A percentile compares a stretch with the other conserved stretches of the same genome.
phyloP scores from a whole-genome alignment of 2,329 filamentous ascomycete genomes.

The Amphichorda felina region DNA sequence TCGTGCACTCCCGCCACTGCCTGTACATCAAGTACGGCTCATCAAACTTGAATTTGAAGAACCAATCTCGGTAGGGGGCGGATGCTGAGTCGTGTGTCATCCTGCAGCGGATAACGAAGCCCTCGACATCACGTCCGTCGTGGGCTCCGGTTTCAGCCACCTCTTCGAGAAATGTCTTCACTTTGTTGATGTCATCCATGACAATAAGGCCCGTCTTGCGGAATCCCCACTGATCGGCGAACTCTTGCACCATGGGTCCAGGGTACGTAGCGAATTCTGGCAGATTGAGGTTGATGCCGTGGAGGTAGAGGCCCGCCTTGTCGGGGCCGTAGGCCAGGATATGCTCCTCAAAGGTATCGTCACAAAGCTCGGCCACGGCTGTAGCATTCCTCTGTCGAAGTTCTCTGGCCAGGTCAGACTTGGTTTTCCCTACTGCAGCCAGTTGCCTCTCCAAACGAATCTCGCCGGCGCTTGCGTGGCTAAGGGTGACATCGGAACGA shows the following conservation, averaged over 20 bases:
- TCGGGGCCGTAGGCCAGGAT: conserved; percentile 80
- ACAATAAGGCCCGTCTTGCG: conserved; percentile 73
- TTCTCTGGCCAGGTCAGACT: conserved; percentile 64
- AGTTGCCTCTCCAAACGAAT: conserved; percentile 73
- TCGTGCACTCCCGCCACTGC: conserved; percentile 97
- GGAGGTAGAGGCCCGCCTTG: conserved; percentile 81
- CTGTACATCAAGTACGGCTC: conserved; percentile 98
- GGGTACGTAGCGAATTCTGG: conserved; percentile 84
- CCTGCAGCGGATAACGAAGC: conserved; percentile 90
- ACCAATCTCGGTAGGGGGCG: conserved; percentile 74
- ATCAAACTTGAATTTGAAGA: conserved; percentile 99
- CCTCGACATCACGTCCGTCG: conserved; percentile 85
- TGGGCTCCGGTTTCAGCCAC: conserved; percentile 84
- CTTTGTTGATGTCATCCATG: conserved; percentile 61
- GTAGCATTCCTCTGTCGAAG: conserved; percentile 78
- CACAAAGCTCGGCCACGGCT: conserved; percentile 89
- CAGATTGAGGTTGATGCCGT: conserved; percentile 93
- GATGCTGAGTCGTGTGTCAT: conserved; percentile 38
- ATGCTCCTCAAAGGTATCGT: conserved; percentile 94
- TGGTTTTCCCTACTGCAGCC: conserved; percentile 62
- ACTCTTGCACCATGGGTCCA: conserved; percentile 70
- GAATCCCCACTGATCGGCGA: conserved; percentile 90
- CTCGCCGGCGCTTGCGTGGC: conserved; percentile 79
- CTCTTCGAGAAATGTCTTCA: conserved; percentile 71
- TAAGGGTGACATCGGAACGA: conserved; percentile 57